Evolutionary conservation across 2,329 filamentous ascomycete species (phyloP).

Genomic region (Septoria petroselini): DNA sequence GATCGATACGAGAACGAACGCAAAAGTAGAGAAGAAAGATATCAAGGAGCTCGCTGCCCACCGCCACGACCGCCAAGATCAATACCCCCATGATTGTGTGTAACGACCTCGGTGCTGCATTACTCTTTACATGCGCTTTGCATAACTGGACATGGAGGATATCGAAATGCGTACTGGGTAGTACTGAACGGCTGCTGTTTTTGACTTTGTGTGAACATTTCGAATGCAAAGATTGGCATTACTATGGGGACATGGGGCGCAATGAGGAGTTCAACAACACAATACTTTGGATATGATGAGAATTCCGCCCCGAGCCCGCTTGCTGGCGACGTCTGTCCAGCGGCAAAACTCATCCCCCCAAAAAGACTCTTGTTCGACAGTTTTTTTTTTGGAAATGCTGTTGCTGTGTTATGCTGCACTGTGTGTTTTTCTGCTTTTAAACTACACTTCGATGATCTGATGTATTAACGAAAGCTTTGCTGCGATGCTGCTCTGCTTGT

Average conservation of each 20-base stretch:
- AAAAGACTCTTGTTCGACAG: slow-evolving; percentile 10
- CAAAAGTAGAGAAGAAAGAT: slow-evolving; percentile 25
- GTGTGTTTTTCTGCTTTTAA: slow-evolving; percentile 4
- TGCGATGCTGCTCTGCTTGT: slow-evolving; percentile 5
- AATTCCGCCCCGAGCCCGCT: neutral
- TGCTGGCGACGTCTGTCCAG: neutral
- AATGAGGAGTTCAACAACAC: neutral
- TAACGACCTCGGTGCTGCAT: slow-evolving; percentile 14
- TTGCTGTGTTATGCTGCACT: neutral
- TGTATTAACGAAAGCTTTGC: slow-evolving; percentile 17
- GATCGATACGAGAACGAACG: slow-evolving; percentile 24
- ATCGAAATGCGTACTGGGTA: slow-evolving; percentile 11
- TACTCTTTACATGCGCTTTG: slow-evolving; percentile 8
- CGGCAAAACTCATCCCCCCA: neutral
- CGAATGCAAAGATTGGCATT: slow-evolving; percentile 3
- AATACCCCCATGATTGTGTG: slow-evolving; percentile 3
- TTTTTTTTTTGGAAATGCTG: slow-evolving; percentile 13
- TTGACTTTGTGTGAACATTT: neutral
- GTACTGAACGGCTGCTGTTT: slow-evolving; percentile 14
- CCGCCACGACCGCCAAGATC: slow-evolving; percentile 14
- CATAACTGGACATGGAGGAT: slow-evolving; percentile 10
- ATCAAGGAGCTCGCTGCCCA: slow-evolving; percentile 23
- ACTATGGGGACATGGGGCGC: neutral
- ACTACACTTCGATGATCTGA: slow-evolving; percentile 14
- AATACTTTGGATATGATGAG: neutral